Evolutionary conservation across 257 asterid genomes (phyloP), one percentile per base, ranked within the genome.

Genomic region (Ehretia macrophylla): DNA sequence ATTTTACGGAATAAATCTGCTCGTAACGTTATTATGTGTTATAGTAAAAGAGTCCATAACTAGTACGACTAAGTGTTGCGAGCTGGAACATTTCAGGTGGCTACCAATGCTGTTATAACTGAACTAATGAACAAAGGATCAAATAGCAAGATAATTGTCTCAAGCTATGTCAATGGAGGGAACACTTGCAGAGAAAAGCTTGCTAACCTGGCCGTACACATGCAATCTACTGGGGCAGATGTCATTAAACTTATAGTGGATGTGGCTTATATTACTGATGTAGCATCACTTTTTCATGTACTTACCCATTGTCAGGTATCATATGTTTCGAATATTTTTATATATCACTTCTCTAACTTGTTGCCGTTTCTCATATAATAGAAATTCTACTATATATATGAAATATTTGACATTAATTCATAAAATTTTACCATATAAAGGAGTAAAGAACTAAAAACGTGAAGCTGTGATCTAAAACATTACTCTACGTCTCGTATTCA

Each of bases 281-380:
- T 82, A 0, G 94, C 85, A 32, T 85, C 90, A 16, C 69, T 85
- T 58, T 82, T 85, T 56, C 86, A 76, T 68, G 38, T 80, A 72
- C 77, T 82, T 51, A 67, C 84, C 12, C 94, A 80, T 63, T 78
- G 68, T 63, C 94, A 80, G 89, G 93, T 84, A 68, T 48, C n/a
- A n/a, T n/a, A n/a, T n/a, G n/a, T n/a, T n/a, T n/a, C n/a, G n/a
- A n/a, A n/a, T n/a, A n/a, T n/a, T n/a, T 16, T 39, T 14, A 14
- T 19, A 8, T 27, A 10, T 14, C 47, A 10, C 8, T 42, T 35
- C 8, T 50, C 62, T 38, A 12, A 20, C 8, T 55, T 17, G 13
- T n/a, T n/a, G n/a, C n/a, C 35, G 32, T 17, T 21, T 8, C 10
- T 59, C 32, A 23, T 23, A 12, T 39, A 5, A 13, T 11, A 35